A percentile compares a stretch with the other conserved stretches of the same genome.
These are phyloP conservation scores for Marasmius fiardii DNA, from an alignment of 1,284 basidiomycete species.

Conservation along the genomic window DNA sequence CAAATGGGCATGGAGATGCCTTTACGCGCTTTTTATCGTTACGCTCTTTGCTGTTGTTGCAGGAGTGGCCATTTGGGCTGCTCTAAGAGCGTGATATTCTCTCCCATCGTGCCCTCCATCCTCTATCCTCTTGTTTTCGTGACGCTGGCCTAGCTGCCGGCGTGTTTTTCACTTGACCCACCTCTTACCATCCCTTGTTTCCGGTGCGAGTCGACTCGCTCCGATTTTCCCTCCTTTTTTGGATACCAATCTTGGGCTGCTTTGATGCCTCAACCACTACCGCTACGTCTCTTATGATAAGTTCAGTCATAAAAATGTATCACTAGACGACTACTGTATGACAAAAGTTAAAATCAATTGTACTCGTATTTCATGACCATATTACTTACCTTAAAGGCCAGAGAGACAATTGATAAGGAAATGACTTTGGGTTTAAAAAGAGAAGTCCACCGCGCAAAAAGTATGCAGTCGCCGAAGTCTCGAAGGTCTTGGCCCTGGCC, in stretches of 20 bases:
- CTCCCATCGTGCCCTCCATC: not conserved
- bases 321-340: not conserved
- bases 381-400: too few relatives aligned
- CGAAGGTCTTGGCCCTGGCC: too few relatives aligned
- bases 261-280: not conserved
- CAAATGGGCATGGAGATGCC: constrained; percentile 34
- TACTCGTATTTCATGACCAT: too few relatives aligned
- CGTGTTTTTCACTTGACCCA: not conserved
- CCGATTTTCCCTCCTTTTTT: not conserved
- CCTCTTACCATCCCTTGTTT: not conserved
- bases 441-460: too few relatives aligned
- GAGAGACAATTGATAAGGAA: too few relatives aligned
- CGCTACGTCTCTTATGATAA: not conserved
- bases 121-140: too few relatives aligned
- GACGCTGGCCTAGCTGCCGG: too few relatives aligned
- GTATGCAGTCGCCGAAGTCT: too few relatives aligned
- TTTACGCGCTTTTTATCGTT: constrained; percentile 28
- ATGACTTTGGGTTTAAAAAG: too few relatives aligned
- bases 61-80: constrained; percentile 22
- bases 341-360: too few relatives aligned
- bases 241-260: not conserved
- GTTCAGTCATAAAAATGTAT: not conserved
- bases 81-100: constrained; percentile 1
- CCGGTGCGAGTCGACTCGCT: not conserved
- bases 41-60: constrained; percentile 18